Base-by-base conservation (phyloP, 2,329 filamentous ascomycete genomes). In the Stagonosporopsis tanaceti region DNA sequence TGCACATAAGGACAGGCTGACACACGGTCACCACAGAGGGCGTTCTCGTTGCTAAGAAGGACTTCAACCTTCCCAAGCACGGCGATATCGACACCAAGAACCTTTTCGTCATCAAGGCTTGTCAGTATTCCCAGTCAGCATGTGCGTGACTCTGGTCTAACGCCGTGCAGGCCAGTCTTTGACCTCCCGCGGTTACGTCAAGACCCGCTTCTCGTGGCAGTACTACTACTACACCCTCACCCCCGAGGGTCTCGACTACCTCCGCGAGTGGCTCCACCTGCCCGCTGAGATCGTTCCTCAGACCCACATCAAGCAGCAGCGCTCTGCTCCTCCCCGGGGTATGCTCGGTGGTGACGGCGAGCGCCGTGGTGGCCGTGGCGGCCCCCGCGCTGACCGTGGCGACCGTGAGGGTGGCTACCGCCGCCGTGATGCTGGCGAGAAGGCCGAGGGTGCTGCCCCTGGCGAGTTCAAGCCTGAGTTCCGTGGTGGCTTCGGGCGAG, bases 261-360 rank as follows among this genome's bases (percentile, higher is more conserved):
- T 99, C 82, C 94, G 95, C 80, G 95, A 99, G 87, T 99, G 95
- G 95, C 93, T 99, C 76, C 95, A 99, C 85, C 91, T 99, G 76
- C 95, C 95, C 77, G 93, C 95, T 80, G 95, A 99, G 89, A 97
- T 99, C 79, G 95, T 99, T 72, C 95, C 95, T 75, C 93, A 96
- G 78, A 99, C 95, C 78, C 95, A 99, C 90, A 98, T 99, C 86
- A 99, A 99, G 92, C 93, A 97, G 87, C 93, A 97, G 88, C 92
- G 95, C 83, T 95, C 92, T 76, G 93, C 93, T 84, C 94, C 94
- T 82, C 94, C 95, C 79, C 93, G 95, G 78, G 95, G 95, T 79
- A 98, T 99, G 95, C 89, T 98, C 85, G 93, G 93, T 76, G 73
- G 73, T 60, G 87, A 89, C 69, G 93, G 96, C 80, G 87, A 89